Evolutionary conservation across 2,329 filamentous ascomycete genomes (phyloP).

Genomic region (Hortaea sp.): DNA sequence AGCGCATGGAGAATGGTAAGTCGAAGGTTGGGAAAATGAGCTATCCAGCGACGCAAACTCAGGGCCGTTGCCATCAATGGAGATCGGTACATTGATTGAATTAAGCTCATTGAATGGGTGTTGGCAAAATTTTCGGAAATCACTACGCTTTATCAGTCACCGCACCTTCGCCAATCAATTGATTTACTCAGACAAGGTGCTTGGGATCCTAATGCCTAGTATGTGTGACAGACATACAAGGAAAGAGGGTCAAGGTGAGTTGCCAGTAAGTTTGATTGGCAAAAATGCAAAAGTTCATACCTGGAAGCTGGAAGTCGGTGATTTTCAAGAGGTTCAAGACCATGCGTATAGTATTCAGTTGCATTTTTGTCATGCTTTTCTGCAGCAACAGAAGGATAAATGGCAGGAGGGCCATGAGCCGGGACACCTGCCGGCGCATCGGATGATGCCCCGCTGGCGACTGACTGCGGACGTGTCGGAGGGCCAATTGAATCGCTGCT

Average conservation of each 20-base stretch:
- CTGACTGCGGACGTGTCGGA: constrained; percentile 12
- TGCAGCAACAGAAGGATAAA: neutral
- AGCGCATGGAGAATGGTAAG: constrained; percentile 6
- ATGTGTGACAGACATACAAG: constrained; percentile 5
- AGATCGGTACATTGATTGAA: neutral
- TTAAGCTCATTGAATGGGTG: constrained; percentile 5
- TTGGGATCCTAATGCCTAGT: too few species aligned
- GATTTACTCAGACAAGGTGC: too few species aligned
- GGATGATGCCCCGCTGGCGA: constrained; percentile 13
- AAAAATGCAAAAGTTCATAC: constrained; percentile 11
- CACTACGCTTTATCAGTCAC: constrained; percentile 1
- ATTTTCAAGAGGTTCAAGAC: constrained; percentile 2
- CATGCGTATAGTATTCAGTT: constrained; percentile 2
- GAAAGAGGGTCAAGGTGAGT: constrained; percentile 7
- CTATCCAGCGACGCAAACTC: constrained; percentile 1
- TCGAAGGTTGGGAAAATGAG: constrained; percentile 8
- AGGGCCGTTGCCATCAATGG: neutral
- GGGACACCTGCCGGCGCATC: constrained; percentile 2
- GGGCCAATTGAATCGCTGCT: constrained; percentile 16
- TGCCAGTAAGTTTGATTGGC: constrained; percentile 4
- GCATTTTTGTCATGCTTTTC: neutral
- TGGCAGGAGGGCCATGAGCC: constrained; percentile 1
- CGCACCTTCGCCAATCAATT: too few species aligned
- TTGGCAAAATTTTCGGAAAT: constrained; percentile 3
- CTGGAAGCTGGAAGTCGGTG: constrained; percentile 6